Evolutionary conservation across 2,329 filamentous ascomycete genomes (phyloP).

Genomic region (Hymenoscyphus fructigenus): DNA sequence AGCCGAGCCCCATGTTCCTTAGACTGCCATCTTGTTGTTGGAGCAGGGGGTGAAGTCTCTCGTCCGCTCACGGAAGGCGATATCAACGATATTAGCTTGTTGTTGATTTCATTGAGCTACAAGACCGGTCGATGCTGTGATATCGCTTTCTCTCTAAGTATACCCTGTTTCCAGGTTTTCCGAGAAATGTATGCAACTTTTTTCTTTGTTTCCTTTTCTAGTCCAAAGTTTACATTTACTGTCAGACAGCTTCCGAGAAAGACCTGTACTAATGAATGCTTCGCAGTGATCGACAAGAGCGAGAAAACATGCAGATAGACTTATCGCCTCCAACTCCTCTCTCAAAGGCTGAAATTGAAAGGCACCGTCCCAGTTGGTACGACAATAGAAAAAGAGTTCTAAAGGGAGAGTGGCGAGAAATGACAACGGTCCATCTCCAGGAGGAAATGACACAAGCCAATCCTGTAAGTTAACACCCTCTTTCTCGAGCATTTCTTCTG

Average conservation of each 20-base stretch:
- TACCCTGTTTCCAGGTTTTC: conserved; percentile 33
- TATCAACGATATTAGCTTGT: conserved; percentile 16
- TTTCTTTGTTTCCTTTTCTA: background rate
- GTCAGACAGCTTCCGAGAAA: too few species aligned
- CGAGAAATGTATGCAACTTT: background rate
- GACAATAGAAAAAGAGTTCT: conserved; percentile 30
- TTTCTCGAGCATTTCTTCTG: conserved; percentile 44
- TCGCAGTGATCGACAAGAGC: conserved; percentile 19
- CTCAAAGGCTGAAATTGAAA: background rate
- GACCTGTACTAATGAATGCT: background rate
- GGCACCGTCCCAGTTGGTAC: conserved; percentile 32
- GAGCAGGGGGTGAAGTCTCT: background rate
- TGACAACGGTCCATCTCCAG: conserved; percentile 30
- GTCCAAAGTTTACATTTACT: background rate
- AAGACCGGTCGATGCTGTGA: conserved; percentile 24
- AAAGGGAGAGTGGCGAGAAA: conserved; percentile 26
- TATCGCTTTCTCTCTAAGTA: conserved; percentile 25
- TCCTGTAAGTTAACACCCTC: conserved; percentile 52
- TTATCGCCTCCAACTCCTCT: background rate
- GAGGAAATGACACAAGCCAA: conserved; percentile 43
- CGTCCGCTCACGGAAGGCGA: background rate
- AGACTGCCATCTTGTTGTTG: background rate
- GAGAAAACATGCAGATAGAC: conserved; percentile 7
- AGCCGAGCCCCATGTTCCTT: background rate
- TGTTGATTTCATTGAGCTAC: conserved; percentile 23